Percentiles rank a stretch among this genome's conserved stretches.
Conservation (phyloP, 2,329 filamentous ascomycete species). For the Arthrinium phaeospermum region DNA sequence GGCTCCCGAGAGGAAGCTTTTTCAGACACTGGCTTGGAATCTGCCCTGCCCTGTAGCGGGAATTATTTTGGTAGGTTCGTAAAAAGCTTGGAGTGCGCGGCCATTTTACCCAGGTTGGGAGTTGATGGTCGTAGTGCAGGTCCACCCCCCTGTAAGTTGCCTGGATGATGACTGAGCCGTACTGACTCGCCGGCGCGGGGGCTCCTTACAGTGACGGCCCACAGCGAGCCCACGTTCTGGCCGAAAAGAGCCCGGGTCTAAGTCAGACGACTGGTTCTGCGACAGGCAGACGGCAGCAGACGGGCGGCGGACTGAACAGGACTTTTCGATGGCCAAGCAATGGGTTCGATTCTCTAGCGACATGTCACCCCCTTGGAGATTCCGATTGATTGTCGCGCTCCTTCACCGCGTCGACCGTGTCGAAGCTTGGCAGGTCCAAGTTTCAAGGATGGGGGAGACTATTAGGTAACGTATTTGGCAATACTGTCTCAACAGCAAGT, state of each 20-base stretch:
- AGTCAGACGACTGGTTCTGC: constrained; percentile 3
- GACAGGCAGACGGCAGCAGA: background rate
- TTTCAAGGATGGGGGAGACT: background rate
- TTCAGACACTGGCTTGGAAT: background rate
- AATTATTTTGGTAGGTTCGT: background rate
- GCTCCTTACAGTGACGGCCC: constrained; percentile 1
- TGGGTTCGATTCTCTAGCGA: background rate
- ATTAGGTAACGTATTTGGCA: background rate
- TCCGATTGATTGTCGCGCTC: background rate
- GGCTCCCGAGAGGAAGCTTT: constrained; percentile 7
- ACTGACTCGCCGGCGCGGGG: constrained; percentile 18
- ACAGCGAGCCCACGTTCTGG: constrained; percentile 21
- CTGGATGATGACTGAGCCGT: constrained; percentile 1
- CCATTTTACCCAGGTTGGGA: background rate
- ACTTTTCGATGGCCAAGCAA: background rate
- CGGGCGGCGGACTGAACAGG: background rate
- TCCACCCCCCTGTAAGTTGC: background rate
- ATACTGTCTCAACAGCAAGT: background rate
- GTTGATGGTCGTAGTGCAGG: background rate
- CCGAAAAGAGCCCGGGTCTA: constrained; percentile 24
- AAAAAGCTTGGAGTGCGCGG: constrained; percentile 1
- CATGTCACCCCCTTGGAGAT: background rate
- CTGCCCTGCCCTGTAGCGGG: background rate
- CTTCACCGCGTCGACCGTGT: constrained; percentile 1
- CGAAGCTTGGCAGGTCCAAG: constrained; percentile 2